Conservation (phyloP, 2,329 filamentous ascomycete species). For the Huntiella savannae region DNA sequence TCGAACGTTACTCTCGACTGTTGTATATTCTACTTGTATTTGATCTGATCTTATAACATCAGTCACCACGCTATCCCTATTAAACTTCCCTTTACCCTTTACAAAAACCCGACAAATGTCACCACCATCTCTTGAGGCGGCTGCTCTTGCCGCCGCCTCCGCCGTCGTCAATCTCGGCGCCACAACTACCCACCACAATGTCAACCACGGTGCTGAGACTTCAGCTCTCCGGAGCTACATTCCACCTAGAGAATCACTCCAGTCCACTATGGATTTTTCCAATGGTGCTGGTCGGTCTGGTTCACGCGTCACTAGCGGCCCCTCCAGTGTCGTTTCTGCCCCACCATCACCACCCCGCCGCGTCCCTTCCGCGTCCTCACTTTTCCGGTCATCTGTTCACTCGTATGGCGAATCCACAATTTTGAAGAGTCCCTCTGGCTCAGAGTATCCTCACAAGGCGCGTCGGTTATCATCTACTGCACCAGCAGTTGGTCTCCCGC, state of each 20-base stretch:
- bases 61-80: too few relatives aligned
- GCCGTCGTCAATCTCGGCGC: neutral
- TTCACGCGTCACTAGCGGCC: neutral
- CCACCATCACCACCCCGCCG: neutral
- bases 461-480: slow-evolving; percentile 5
- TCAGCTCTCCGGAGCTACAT: slow-evolving; percentile 5
- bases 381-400: neutral
- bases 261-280: too few relatives aligned
- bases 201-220: neutral
- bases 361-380: neutral
- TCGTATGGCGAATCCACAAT: too few relatives aligned
- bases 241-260: neutral
- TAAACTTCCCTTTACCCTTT: too few relatives aligned
- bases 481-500: neutral
- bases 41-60: too few relatives aligned
- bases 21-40: too few relatives aligned
- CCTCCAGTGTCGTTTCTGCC: neutral
- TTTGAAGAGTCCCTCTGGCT: neutral
- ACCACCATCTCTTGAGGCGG: neutral
- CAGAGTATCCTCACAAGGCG: slow-evolving; percentile 2
- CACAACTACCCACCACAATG: neutral
- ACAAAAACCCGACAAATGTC: neutral
- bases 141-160: neutral
- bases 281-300: too few relatives aligned
- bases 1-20: too few relatives aligned